These are phyloP conservation scores for Phytomonas sp. DNA, from an alignment of 208 protist species.

Conservation along the genomic window DNA sequence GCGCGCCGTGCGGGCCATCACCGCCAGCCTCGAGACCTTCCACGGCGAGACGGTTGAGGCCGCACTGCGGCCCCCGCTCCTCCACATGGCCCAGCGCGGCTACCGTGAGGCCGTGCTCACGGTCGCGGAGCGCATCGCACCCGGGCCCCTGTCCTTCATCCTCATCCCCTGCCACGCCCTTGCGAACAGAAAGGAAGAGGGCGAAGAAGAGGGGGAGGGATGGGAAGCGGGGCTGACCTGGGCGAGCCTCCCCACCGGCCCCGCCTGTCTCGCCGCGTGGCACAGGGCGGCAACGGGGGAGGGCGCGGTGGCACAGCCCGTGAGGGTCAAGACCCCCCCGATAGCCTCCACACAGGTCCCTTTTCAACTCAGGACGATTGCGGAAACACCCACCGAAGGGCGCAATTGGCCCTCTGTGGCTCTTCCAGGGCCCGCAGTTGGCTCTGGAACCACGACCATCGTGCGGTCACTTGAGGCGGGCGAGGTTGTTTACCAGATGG, in stretches of 20 bases:
- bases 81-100: slow-evolving; percentile 31
- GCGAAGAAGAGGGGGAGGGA: background rate
- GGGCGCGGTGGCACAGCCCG: background rate
- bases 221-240: background rate
- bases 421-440: background rate
- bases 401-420: background rate
- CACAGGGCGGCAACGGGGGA: background rate
- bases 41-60: slow-evolving; percentile 69
- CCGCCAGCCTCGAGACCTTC: slow-evolving; percentile 41
- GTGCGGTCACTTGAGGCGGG: slow-evolving; percentile 16
- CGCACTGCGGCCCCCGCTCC: slow-evolving; percentile 46
- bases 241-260: background rate
- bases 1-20: slow-evolving; percentile 42
- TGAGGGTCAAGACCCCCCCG: background rate
- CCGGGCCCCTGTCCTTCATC: no score
- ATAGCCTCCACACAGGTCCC: background rate
- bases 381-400: background rate
- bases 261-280: no score
- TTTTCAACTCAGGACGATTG: background rate
- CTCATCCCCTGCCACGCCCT: no score
- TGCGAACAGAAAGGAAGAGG: background rate
- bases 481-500: slow-evolving; percentile 19
- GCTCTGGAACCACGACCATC: slow-evolving; percentile 6
- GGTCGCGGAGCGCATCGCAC: slow-evolving; percentile 23
- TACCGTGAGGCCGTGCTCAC: slow-evolving; percentile 54